These are phyloP conservation scores for Lathyrus aphaca DNA, from an alignment of 306 rosid species.

Conservation along the genomic window DNA sequence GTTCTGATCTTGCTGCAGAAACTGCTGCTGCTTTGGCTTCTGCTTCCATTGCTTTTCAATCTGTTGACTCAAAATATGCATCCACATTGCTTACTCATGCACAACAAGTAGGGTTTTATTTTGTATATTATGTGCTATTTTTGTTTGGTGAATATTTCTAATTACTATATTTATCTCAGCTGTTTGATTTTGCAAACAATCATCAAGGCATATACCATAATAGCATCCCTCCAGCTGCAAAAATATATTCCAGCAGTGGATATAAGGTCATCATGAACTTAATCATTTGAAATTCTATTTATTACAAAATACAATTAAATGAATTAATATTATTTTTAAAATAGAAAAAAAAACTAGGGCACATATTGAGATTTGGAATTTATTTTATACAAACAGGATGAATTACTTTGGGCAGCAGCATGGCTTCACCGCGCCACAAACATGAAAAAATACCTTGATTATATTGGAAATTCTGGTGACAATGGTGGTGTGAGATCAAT, in stretches of 20 bases:
- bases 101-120: constrained; percentile 38
- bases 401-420: constrained; percentile 68
- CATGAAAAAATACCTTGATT: constrained; percentile 43
- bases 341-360: not conserved
- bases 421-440: constrained; percentile 64
- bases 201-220: constrained; percentile 46
- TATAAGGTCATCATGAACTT: constrained; percentile 45
- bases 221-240: constrained; percentile 42
- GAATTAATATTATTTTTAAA: too few relatives aligned
- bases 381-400: constrained; percentile 47
- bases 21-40: constrained; percentile 70
- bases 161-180: constrained; percentile 26
- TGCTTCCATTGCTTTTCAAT: constrained; percentile 53
- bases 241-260: constrained; percentile 61
- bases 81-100: constrained; percentile 48
- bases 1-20: constrained; percentile 72
- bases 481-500: constrained; percentile 50
- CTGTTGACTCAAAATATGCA: constrained; percentile 31
- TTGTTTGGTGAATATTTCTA: not conserved
- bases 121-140: not conserved
- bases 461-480: constrained; percentile 7
- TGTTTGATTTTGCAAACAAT: constrained; percentile 53
- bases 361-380: not conserved
- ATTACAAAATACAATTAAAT: too few relatives aligned
- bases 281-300: not conserved